Base-by-base conservation (phyloP, 2,329 filamentous ascomycete genomes). In the Phoma herbarum region DNA sequence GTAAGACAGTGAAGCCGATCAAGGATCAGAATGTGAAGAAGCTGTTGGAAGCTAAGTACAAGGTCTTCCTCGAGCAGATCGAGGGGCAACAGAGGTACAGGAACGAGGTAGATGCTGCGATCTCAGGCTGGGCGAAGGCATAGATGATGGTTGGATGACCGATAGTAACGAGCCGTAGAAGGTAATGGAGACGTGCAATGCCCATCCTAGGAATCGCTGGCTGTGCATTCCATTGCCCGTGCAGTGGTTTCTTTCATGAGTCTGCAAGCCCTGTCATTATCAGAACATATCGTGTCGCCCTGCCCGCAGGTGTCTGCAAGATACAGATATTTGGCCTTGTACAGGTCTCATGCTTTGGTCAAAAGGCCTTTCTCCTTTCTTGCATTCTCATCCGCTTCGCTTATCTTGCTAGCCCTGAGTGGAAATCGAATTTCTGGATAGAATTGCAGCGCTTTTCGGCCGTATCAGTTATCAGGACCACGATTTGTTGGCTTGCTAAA, bases 51-150 rank as follows among this genome's bases (percentile, higher is more conserved):
- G 90, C 89, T 62, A 99, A 99, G 83, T 99, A 97, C 75, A 89
- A 92, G 72, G 87, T 99, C n/a, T 98, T 98, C 82, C 79, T 98
- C 56, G 91, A 97, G 78, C 92, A 96, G 83, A 95, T 91, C 77
- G 86, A 88, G 72, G 90, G 90, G 59, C 95, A 99, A 82, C 89
- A 91, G 77, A 83, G 84, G 60, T 97, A 96, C 76, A 86, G 95
- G 70, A 86, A 83, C 70, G 88, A 88, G 75, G 86, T 99, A 10
- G 90, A 99, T 75, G 85, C 73, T 23, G 80, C 78, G 12, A 70
- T 81, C 48, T 63, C 67, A 43, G 75, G 74, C 10, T 77, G 76
- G 76, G 50, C 43, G 12, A 42, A 64, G 59, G 51, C 52, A 2
- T 31, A 48, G 22, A 29, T 10, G n/a, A 3, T 45, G 16, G 11